Conservation (phyloP, 805 yeast genomes). For the Pichia manshurica region DNA sequence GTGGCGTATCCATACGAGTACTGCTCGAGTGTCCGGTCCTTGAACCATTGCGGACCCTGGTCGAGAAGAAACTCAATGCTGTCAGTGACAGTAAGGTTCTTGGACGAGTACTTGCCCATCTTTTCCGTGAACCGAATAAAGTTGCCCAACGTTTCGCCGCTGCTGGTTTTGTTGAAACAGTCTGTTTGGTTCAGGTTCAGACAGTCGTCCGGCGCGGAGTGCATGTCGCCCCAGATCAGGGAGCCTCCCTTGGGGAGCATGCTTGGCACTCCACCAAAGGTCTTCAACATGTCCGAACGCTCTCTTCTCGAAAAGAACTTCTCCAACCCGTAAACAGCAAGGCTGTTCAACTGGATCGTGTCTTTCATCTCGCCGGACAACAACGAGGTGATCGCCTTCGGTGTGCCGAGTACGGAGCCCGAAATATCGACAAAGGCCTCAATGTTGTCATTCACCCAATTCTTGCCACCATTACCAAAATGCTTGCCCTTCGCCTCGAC, state of each 20-base stretch:
- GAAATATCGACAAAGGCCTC: conserved; percentile 81
- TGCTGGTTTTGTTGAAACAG: conserved; percentile 12
- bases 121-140: conserved; percentile 60
- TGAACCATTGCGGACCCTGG: conserved; percentile 73
- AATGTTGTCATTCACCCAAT: conserved; percentile 83
- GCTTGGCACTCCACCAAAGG: conserved; percentile 92
- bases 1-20: conserved; percentile 77
- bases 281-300: conserved; percentile 74
- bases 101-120: conserved; percentile 37
- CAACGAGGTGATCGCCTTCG: conserved; percentile 86
- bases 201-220: conserved; percentile 66
- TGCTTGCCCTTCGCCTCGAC: conserved; percentile 79
- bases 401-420: conserved; percentile 90
- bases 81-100: conserved; percentile 59
- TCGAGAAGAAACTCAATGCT: conserved; percentile 60
- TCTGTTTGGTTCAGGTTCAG: conserved; percentile 9
- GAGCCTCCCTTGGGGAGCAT: conserved; percentile 97
- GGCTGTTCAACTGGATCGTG: conserved; percentile 86
- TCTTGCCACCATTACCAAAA: conserved; percentile 86
- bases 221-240: conserved; percentile 74
- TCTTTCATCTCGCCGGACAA: conserved; percentile 98
- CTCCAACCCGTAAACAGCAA: conserved; percentile 92
- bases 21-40: conserved; percentile 54
- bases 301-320: conserved; percentile 88
- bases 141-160: conserved; percentile 51